phyloP scores from a whole-genome alignment of 371 early-diverging fungal species.

The Nematocida sp. region DNA sequence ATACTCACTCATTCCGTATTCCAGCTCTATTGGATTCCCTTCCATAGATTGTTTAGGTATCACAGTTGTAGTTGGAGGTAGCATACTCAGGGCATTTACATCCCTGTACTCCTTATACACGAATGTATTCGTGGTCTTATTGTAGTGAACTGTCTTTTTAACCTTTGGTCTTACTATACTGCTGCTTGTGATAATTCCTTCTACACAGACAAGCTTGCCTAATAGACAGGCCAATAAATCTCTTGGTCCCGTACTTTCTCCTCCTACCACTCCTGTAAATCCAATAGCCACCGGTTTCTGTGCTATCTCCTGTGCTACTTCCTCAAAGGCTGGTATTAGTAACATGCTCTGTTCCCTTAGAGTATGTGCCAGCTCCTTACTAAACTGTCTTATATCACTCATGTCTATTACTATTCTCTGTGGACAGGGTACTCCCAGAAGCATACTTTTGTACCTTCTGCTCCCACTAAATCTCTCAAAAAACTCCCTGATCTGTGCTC shows the following conservation, averaged over 20 bases:
- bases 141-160: conserved; percentile 81
- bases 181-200: conserved; percentile 95
- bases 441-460: conserved; percentile 19
- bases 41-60: conserved; percentile 66
- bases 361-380: conserved; percentile 47
- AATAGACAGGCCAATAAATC: conserved; percentile 74
- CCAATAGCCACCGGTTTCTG: conserved; percentile 24
- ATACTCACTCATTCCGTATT: conserved; percentile 85
- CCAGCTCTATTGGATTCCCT: conserved; percentile 77
- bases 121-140: conserved; percentile 73
- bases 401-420: conserved; percentile 57
- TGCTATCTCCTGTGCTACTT: conserved; percentile 48
- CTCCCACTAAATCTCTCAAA: conserved; percentile 37
- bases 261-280: conserved; percentile 27
- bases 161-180: conserved; percentile 93
- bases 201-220: conserved; percentile 81
- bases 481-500: conserved; percentile 51
- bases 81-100: conserved; percentile 67
- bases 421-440: conserved; percentile 9
- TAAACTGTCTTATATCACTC: conserved; percentile 57
- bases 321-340: conserved; percentile 61
- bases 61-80: conserved; percentile 69
- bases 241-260: conserved; percentile 69
- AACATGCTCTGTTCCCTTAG: conserved; percentile 56
- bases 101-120: conserved; percentile 81